Conservation (phyloP, 2,329 filamentous ascomycete genomes). For the Penicillium sp. region DNA sequence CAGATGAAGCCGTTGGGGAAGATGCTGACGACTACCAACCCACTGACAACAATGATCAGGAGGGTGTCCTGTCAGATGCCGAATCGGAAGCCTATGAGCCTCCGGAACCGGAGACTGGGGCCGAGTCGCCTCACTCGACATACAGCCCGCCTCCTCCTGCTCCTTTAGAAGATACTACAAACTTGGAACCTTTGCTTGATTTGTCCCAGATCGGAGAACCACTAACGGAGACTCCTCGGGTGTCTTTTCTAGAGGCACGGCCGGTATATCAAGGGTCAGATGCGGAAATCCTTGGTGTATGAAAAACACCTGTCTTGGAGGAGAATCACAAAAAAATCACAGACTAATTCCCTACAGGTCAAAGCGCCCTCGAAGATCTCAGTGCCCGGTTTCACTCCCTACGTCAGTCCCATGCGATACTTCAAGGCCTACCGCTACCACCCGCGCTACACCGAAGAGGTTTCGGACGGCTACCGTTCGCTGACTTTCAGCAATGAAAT, state of each 20-base stretch:
- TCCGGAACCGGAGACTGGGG: slow-evolving; percentile 46
- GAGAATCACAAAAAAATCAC: slow-evolving; percentile 14
- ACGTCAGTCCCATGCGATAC: slow-evolving; percentile 77
- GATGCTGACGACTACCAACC: slow-evolving; percentile 13
- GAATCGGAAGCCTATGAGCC: slow-evolving; percentile 62
- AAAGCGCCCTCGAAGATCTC: slow-evolving; percentile 23
- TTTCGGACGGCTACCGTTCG: slow-evolving; percentile 79
- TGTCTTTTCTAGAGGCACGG: slow-evolving; percentile 26
- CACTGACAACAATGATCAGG: slow-evolving; percentile 11
- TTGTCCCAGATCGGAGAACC: slow-evolving; percentile 31
- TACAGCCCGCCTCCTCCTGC: slow-evolving; percentile 51
- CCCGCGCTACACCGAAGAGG: slow-evolving; percentile 69
- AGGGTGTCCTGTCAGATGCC: slow-evolving; percentile 21
- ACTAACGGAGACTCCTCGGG: slow-evolving; percentile 40
- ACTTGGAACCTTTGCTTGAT: slow-evolving; percentile 28
- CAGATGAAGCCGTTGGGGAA: not conserved
- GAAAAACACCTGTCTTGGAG: slow-evolving; percentile 28
- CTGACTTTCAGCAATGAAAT: slow-evolving; percentile 94
- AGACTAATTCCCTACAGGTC: slow-evolving; percentile 39
- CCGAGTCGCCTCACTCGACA: slow-evolving; percentile 32
- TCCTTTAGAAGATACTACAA: slow-evolving; percentile 37
- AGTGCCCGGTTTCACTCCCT: slow-evolving; percentile 60
- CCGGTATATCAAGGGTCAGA: slow-evolving; percentile 24
- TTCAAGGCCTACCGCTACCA: slow-evolving; percentile 93
- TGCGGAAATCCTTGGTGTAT: slow-evolving; percentile 39